Evolutionary conservation across 495 filamentous ascomycete species (phyloP).

Genomic region (Tuber umbilicatum): DNA sequence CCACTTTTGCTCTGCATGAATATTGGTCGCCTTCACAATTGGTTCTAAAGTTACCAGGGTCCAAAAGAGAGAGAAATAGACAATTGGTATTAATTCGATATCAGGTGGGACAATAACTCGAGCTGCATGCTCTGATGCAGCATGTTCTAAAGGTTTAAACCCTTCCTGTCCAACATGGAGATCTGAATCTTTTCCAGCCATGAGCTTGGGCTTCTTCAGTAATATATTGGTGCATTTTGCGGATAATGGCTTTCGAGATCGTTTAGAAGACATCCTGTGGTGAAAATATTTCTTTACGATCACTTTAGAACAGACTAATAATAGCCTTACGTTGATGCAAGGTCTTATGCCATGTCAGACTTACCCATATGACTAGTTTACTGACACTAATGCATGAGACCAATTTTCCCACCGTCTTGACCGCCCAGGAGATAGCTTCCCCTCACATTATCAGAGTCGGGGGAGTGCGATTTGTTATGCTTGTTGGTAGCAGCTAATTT

Average conservation of each 20-base stretch:
- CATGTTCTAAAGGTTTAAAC: background rate
- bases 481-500: background rate
- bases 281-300: background rate
- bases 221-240: background rate
- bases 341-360: background rate
- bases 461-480: background rate
- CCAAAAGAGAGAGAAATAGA: background rate
- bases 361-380: background rate
- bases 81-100: background rate
- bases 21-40: background rate
- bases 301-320: background rate
- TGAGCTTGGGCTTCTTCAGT: background rate
- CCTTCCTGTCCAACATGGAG: background rate
- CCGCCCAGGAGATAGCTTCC: background rate
- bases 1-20: background rate
- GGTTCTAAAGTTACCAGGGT: background rate
- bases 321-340: no score
- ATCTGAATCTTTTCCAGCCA: background rate
- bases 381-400: background rate
- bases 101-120: background rate
- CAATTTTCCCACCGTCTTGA: background rate
- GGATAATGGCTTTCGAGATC: background rate
- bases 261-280: background rate
- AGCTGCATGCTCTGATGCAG: background rate
- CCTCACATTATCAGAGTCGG: background rate